These are phyloP conservation scores for Backusella tarrabulga DNA, from an alignment of 192 early-diverging fungal species.

Conservation along the genomic window DNA sequence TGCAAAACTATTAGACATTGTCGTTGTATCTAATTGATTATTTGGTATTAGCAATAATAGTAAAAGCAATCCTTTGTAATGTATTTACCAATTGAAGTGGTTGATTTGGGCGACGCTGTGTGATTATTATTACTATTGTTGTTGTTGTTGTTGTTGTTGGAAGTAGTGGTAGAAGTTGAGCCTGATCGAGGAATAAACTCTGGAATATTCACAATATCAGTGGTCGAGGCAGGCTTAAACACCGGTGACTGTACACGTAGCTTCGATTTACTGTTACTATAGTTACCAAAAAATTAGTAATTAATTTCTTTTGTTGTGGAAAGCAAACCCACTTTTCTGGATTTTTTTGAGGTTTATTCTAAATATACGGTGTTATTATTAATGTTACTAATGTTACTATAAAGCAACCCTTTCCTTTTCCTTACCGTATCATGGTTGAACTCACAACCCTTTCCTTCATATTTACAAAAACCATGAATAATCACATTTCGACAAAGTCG, in stretches of 20 bases:
- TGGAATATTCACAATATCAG: conserved; percentile 50
- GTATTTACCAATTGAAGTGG: background rate
- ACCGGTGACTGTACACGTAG: conserved; percentile 21
- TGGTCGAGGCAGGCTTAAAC: conserved; percentile 19
- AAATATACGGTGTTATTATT: background rate
- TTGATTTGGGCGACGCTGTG: background rate
- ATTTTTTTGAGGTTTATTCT: conserved; percentile 9
- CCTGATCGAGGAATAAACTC: conserved; percentile 54
- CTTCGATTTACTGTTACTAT: conserved; percentile 11
- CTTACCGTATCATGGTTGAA: conserved; percentile 76
- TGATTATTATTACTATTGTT: background rate
- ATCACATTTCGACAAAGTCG: conserved; percentile 75
- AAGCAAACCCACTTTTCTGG: conserved; percentile 17
- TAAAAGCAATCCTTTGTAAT: no score
- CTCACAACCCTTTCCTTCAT: conserved; percentile 79
- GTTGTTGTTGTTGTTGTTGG: background rate
- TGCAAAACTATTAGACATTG: background rate
- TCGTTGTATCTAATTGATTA: background rate
- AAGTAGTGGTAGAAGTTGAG: background rate
- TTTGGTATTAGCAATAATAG: background rate
- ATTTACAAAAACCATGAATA: conserved; percentile 85
- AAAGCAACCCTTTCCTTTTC: background rate
- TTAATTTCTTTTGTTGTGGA: background rate
- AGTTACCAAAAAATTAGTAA: background rate
- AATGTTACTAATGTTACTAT: background rate